These are phyloP conservation scores for Rhizophlyctis rosea DNA, from an alignment of 192 early-diverging fungal genomes.

Conservation along the genomic window DNA sequence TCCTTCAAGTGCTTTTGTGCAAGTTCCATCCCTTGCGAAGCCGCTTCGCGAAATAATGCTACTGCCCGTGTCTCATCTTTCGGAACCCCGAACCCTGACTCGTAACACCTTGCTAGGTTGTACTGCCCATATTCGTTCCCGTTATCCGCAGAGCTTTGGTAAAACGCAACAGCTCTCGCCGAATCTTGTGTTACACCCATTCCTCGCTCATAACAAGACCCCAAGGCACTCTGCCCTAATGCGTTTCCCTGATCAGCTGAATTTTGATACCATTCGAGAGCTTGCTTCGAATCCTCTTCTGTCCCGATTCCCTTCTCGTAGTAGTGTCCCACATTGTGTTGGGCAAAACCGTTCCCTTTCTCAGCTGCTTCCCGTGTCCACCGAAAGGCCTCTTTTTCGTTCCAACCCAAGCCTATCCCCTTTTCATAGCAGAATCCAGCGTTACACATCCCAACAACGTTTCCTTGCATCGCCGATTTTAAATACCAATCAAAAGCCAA, in stretches of 20 bases:
- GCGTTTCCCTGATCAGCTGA: slow-evolving; percentile 43
- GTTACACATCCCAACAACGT: too few species aligned
- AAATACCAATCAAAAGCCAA: too few species aligned
- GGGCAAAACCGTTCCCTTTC: slow-evolving; percentile 30
- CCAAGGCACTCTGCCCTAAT: slow-evolving; percentile 47
- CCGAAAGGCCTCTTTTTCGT: slow-evolving; percentile 29
- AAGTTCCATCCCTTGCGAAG: too few species aligned
- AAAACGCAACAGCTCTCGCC: slow-evolving; percentile 24
- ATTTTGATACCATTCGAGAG: slow-evolving; percentile 40
- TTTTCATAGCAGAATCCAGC: too few species aligned
- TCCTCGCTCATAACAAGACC: slow-evolving; percentile 57
- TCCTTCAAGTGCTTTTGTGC: too few species aligned
- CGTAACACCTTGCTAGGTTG: not conserved
- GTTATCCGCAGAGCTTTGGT: not conserved
- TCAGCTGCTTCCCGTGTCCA: slow-evolving; percentile 38
- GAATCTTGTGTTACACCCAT: slow-evolving; percentile 48
- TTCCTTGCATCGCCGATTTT: too few species aligned
- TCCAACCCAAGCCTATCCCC: slow-evolving; percentile 30
- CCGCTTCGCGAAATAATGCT: not conserved
- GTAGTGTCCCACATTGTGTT: slow-evolving; percentile 43
- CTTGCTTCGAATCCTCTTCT: slow-evolving; percentile 41
- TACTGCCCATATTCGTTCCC: not conserved
- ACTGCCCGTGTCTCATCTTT: not conserved
- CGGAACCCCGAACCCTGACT: not conserved
- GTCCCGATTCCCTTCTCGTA: slow-evolving; percentile 47